phyloP scores from a whole-genome alignment of 176 grass and related monocot genomes.

The Zizania latifolia region DNA sequence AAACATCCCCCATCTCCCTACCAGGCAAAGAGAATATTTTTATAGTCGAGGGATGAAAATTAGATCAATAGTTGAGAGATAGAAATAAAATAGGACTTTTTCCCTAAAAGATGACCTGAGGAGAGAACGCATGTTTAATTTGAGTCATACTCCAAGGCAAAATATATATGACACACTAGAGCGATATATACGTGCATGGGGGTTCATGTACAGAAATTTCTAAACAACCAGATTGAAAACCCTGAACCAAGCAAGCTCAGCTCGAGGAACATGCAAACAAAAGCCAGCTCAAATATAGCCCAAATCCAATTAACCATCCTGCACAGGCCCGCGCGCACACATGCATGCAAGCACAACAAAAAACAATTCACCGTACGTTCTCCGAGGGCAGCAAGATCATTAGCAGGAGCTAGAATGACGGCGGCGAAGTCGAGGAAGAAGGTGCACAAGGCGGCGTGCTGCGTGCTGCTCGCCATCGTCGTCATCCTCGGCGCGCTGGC shows the following conservation, averaged over 20 bases:
- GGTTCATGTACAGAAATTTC: background rate
- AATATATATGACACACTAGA: too few relatives aligned
- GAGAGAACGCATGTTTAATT: too few relatives aligned
- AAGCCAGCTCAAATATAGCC: slow-evolving; percentile 10
- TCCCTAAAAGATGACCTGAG: too few relatives aligned
- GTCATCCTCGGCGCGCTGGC: slow-evolving; percentile 29
- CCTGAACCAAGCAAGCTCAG: slow-evolving; percentile 22
- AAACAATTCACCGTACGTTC: background rate
- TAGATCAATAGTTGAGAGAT: too few relatives aligned
- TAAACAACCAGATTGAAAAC: slow-evolving; percentile 35
- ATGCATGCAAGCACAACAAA: background rate
- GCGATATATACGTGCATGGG: too few relatives aligned
- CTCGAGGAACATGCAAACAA: background rate
- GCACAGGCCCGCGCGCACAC: background rate
- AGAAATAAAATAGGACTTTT: too few relatives aligned
- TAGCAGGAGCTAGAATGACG: background rate
- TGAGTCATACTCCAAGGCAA: too few relatives aligned
- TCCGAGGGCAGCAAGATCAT: background rate
- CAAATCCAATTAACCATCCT: background rate
- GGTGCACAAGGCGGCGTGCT: slow-evolving; percentile 23
- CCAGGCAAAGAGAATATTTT: too few relatives aligned
- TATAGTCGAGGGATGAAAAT: too few relatives aligned
- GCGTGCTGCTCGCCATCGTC: slow-evolving; percentile 17
- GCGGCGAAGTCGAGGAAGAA: background rate
- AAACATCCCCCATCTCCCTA: too few relatives aligned